Evolutionary conservation across 2,329 filamentous ascomycete species (phyloP).

Genomic region (Aspergillus arachidicola): DNA sequence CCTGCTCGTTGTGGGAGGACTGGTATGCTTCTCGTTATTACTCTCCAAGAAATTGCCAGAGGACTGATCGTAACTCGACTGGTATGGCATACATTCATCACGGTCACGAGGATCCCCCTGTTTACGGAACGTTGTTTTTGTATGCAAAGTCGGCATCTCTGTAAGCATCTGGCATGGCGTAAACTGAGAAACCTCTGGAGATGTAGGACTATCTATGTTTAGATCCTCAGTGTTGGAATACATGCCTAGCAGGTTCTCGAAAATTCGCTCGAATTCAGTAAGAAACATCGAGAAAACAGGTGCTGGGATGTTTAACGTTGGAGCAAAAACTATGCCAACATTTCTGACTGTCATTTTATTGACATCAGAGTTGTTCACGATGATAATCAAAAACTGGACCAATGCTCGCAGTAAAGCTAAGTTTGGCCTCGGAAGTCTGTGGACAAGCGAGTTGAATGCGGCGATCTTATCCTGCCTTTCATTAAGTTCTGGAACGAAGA

Average conservation of each 20-base stretch:
- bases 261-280: conserved; percentile 85
- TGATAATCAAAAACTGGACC: conserved; percentile 84
- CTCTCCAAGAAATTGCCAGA: conserved; percentile 30
- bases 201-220: conserved; percentile 41
- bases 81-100: conserved; percentile 39
- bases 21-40: conserved; percentile 27
- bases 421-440: conserved; percentile 78
- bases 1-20: conserved; percentile 38
- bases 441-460: conserved; percentile 75
- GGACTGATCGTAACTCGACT: conserved; percentile 51
- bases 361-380: conserved; percentile 83
- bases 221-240: conserved; percentile 43
- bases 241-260: conserved; percentile 66
- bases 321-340: conserved; percentile 96
- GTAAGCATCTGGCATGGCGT: conserved; percentile 68
- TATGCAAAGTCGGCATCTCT: conserved; percentile 66
- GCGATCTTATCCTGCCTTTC: conserved; percentile 75
- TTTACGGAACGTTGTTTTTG: conserved; percentile 55
- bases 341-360: conserved; percentile 99
- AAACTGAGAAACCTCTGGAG: conserved; percentile 63
- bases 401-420: conserved; percentile 80
- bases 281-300: conserved; percentile 93
- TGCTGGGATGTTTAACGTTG: conserved; percentile 92
- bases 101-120: conserved; percentile 29
- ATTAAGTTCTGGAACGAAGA: conserved; percentile 61